Evolutionary conservation across 176 grass and related monocot genomes (phyloP).

Genomic region (Oryza longistaminata): DNA sequence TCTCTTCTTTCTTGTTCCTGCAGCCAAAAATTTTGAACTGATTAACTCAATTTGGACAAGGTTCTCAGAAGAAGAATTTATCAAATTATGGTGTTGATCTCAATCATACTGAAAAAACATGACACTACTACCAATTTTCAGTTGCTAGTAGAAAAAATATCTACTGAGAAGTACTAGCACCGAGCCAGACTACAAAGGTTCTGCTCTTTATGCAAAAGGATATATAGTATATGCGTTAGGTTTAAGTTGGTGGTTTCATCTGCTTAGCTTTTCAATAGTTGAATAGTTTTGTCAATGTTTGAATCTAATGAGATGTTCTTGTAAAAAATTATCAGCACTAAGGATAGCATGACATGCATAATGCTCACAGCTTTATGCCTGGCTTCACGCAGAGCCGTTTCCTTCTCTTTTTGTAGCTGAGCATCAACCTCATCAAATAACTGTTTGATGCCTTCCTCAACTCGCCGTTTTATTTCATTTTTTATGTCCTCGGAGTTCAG

Average conservation of each 20-base stretch:
- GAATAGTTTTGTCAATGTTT: background rate
- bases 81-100: background rate
- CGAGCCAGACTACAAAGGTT: background rate
- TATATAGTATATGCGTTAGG: background rate
- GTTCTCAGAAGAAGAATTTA: slow-evolving; percentile 13
- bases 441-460: slow-evolving; percentile 86
- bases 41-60: background rate
- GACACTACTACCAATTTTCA: background rate
- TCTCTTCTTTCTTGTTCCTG: slow-evolving; percentile 92
- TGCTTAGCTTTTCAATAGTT: background rate
- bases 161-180: background rate
- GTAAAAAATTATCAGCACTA: slow-evolving; percentile 22
- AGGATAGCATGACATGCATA: background rate
- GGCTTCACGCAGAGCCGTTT: slow-evolving; percentile 64
- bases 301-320: background rate
- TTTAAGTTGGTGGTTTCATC: background rate
- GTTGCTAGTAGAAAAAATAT: background rate
- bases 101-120: background rate
- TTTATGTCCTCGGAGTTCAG: slow-evolving; percentile 75
- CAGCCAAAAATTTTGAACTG: slow-evolving; percentile 12
- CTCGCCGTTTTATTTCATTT: slow-evolving; percentile 67
- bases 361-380: slow-evolving; percentile 75
- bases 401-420: slow-evolving; percentile 90
- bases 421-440: slow-evolving; percentile 79
- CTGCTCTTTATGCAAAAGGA: slow-evolving; percentile 2